These are phyloP conservation scores for Prunus davidiana DNA, from an alignment of 306 rosid genomes.

Conservation along the genomic window DNA sequence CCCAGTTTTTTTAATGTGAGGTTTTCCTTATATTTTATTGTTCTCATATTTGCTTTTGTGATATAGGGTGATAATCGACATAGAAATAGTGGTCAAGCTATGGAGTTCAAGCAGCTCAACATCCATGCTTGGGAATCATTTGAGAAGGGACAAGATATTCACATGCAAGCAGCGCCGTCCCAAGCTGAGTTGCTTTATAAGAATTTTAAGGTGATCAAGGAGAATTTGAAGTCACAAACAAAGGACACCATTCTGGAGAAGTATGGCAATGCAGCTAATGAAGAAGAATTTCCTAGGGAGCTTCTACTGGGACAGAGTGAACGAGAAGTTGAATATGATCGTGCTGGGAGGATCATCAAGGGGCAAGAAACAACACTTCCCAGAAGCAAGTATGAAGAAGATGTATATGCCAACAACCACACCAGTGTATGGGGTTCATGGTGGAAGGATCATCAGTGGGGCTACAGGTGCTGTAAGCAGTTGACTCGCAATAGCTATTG, in stretches of 20 bases:
- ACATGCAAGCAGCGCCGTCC: slow-evolving; percentile 77
- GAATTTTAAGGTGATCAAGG: slow-evolving; percentile 58
- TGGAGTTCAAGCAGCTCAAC: slow-evolving; percentile 62
- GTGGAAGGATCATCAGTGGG: slow-evolving; percentile 91
- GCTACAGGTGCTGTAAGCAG: slow-evolving; percentile 63
- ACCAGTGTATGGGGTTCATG: slow-evolving; percentile 70
- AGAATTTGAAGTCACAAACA: slow-evolving; percentile 55
- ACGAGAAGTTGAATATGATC: slow-evolving; percentile 74
- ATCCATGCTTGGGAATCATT: slow-evolving; percentile 65
- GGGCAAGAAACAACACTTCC: slow-evolving; percentile 65
- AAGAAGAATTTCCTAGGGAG: slow-evolving; percentile 60
- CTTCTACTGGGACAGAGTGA: slow-evolving; percentile 69
- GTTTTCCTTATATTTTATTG: no score
- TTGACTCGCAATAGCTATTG: slow-evolving; percentile 56
- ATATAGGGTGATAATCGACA: slow-evolving; percentile 51
- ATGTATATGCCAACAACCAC: slow-evolving; percentile 57
- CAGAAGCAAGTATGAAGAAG: slow-evolving; percentile 64
- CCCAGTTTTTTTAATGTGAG: no score
- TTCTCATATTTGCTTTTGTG: no score
- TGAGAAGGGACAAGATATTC: slow-evolving; percentile 75
- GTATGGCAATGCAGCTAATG: slow-evolving; percentile 63
- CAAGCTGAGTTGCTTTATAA: slow-evolving; percentile 71
- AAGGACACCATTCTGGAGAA: slow-evolving; percentile 59
- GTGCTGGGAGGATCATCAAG: slow-evolving; percentile 64
- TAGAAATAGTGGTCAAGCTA: slow-evolving; percentile 60